Percentiles rank a stretch among this genome's conserved stretches.
These are phyloP conservation scores for Lasiodiplodia citricola DNA, from an alignment of 2,329 filamentous ascomycete genomes.

Conservation along the genomic window DNA sequence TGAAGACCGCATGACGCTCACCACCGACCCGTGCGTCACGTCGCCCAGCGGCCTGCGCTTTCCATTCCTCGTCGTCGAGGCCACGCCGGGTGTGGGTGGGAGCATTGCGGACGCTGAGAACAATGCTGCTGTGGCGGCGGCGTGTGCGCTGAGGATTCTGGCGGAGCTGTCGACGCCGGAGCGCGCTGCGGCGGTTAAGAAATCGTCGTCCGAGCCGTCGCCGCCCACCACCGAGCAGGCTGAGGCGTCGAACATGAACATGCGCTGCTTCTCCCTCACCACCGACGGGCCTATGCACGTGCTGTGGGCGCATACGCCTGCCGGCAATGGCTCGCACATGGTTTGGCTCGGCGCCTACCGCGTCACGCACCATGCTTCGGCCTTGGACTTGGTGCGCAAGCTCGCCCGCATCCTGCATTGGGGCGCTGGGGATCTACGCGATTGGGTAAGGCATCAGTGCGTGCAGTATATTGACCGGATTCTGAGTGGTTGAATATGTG, in stretches of 20 bases:
- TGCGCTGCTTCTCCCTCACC: not conserved
- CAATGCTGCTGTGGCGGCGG: not conserved
- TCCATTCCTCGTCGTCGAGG: not conserved
- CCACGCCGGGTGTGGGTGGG: not conserved
- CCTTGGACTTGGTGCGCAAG: not conserved
- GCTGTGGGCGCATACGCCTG: not conserved
- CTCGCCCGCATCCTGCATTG: not conserved
- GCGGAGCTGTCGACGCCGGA: not conserved
- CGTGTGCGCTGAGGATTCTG: not conserved
- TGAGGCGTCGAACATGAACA: not conserved
- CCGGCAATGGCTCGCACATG: not conserved
- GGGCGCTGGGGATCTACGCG: not conserved
- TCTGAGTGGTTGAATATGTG: not conserved
- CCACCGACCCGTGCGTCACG: not conserved
- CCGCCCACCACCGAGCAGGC: not conserved
- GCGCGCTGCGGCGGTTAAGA: not conserved
- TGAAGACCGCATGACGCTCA: not conserved
- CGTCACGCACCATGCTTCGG: not conserved
- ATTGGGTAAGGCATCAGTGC: not conserved
- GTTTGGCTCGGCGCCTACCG: constrained; percentile 11
- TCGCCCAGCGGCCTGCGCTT: constrained; percentile 3
- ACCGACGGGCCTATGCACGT: not conserved
- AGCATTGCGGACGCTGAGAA: constrained; percentile 4
- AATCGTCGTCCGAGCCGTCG: not conserved
- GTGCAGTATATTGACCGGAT: not conserved